Base-by-base conservation (phyloP, 768 basidiomycete species). In the Hypsizygus marmoreus region DNA sequence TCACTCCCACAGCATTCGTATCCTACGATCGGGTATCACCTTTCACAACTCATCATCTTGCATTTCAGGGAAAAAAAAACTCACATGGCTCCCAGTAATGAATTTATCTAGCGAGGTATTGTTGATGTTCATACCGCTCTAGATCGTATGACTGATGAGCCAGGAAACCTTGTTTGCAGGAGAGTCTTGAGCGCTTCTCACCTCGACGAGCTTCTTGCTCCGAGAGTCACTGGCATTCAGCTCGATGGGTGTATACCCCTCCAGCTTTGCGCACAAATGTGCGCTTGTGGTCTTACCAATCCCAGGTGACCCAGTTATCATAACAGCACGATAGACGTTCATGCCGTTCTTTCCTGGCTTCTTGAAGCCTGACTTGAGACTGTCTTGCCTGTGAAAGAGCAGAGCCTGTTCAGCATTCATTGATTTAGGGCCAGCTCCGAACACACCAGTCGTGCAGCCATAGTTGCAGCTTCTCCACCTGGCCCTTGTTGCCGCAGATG, bases 271-370 rank as follows among this genome's bases (percentile, higher is more conserved):
- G 55, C 88, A 87, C 22, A 99, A 61, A 67, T 99, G 97, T 2
- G 95, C 97, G 49, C 88, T 87, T 1, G 94, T 97, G 3, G 97
- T 99, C 72, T 98, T 99, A 17, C 95, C 97, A 40, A 98, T 97
- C 6, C 97, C 97, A 12, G 97, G 97, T 1, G 95, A 82, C 0
- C 97, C 97, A 1, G 91, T 91, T 50, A 98, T 86, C 53, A 99
- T 70, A 1, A 97, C 77, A 4, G 92, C 93, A 17, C 93, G 85
- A 65, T 77, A 95, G 6, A 84, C 68, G 55, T 91, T 91, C 86
- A 88, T 88, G 0, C 81, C 91, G 49, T 80, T 83, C 68, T 95
- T 95, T 0, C 97, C 97, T 1, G 93, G 93, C 57, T 95, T 97
- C 69, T 92, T 97, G 70, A 97, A 98, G 1, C 77, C 80, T 0